Base-by-base conservation (phyloP, 352 stramenopile species). In the Globisporangium rhizosaccharum region DNA sequence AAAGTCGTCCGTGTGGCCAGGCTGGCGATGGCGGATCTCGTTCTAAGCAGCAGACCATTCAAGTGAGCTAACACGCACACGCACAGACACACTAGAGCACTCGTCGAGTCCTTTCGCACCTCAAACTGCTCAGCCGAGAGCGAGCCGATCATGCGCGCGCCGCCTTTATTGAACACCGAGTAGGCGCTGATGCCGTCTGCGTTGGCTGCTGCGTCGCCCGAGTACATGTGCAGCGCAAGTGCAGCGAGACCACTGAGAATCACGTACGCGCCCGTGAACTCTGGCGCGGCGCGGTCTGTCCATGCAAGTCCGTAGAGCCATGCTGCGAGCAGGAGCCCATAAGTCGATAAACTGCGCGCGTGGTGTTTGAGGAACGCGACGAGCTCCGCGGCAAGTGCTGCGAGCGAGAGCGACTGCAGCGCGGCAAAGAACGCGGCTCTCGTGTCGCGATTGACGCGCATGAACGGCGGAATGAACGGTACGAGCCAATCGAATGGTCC, bases 111-210 rank as follows among this genome's bases (percentile, higher is more conserved):
- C 30, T 4, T 36, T 36, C 39, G 25, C 61, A 88, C 82, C 82
- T 94, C 85, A 57, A 94, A 92, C 57, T 94, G 81, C 44, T 94
- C 85, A 33, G 80, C 84, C 14, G 85, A 91, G 20, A 94, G 67
- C 6, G 82, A 90, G 5, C 85, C 85, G 55, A 91, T 56, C 77
- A 94, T 87, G 56, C 85, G 79, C 51, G 79, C 71, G 12, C 70
- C 65, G 17, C 75, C 73, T 25, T 68, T 72, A 61, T 94, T 94
- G 56, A 94, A 94, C 20, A 94, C 76, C 26, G 85, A 94, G 62
- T 94, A 94, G 3, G 85, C 82, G 56, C 85, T 94, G 17, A 92
- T 65, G 5, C 66, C 68, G 42, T 72, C 64, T 17, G 49, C 42
- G 23, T 20, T 53, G 15, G 37, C 12, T 25, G 42, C 15, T 18